Evolutionary conservation across 2,329 filamentous ascomycete genomes (phyloP), one percentile per base, ranked within the genome.

Genomic region (Helotiales sp.): DNA sequence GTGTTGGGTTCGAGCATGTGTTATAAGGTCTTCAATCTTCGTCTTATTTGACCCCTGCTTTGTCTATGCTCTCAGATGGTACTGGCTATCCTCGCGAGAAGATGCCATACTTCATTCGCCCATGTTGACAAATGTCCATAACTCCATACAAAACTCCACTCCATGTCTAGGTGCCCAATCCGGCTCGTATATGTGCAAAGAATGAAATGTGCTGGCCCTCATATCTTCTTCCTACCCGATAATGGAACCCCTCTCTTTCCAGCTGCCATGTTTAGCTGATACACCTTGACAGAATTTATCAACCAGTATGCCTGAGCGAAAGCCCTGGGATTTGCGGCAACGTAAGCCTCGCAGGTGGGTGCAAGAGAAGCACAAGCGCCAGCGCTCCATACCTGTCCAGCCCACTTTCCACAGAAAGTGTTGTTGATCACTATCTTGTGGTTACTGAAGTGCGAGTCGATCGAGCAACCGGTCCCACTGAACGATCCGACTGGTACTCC

Each of bases 321-420:
- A 10, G 67, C 74, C 13, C 79, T 75, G 0, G 93, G 91, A 78
- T 94, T 91, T 72, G 85, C 82, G 63, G 83, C 83, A 24, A 97
- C 93, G 77, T 88, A 97, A 26, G 87, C 86, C 30, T 89, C 77
- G 82, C 94, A 97, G 0, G 88, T 89, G 45, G 79, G 69, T 0
- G 87, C 91, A 71, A 87, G 82, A 47, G 84, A 79, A 1, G 84
- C 80, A 78, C 91, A 94, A 50, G 85, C 83, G 4, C 79, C 69
- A 67, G 89, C 84, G 34, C 54, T 74, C 90, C 91, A 97, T 37
- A 89, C 87, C 49, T 81, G 77, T 26, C 92, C 92, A 7, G 93
- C 93, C 93, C 93, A 97, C 75, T 61, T 87, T 22, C 94, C 94
- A 79, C 94, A 97, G 78, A 97, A 93, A 6, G 91, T 91, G 0